A percentile compares a stretch with the other conserved stretches of the same genome.
Conservation (phyloP, 164 flowering plant species). For the Macadamia tetraphylla region DNA sequence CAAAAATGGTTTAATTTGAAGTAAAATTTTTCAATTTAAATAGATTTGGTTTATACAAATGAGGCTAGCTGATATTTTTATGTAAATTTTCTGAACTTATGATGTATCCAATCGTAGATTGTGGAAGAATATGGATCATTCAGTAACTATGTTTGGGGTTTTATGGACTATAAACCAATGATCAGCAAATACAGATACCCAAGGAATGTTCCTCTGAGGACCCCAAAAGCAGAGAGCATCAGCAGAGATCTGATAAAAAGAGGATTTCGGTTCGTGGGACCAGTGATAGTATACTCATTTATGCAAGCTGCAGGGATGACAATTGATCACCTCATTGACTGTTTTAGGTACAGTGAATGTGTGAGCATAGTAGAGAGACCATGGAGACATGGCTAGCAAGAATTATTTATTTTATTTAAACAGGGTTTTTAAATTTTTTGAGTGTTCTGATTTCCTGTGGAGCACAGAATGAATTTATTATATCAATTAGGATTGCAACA, state of each 20-base stretch:
- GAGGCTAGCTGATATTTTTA: too few species aligned
- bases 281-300: slow-evolving; percentile 75
- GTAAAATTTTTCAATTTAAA: too few species aligned
- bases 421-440: too few species aligned
- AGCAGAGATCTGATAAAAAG: slow-evolving; percentile 68
- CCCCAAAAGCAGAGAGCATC: slow-evolving; percentile 71
- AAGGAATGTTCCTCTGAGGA: slow-evolving; percentile 68
- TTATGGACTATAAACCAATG: slow-evolving; percentile 59
- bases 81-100: too few species aligned
- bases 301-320: slow-evolving; percentile 93
- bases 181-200: slow-evolving; percentile 62
- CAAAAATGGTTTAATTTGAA: too few species aligned
- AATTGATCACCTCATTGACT: slow-evolving; percentile 78
- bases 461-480: too few species aligned
- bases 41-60: too few species aligned
- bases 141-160: slow-evolving; percentile 73
- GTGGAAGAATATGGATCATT: slow-evolving; percentile 70
- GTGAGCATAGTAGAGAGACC: slow-evolving; percentile 53
- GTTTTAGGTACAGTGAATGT: slow-evolving; percentile 68
- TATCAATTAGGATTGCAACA: too few species aligned
- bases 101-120: slow-evolving; percentile 32
- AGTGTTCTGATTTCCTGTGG: too few species aligned
- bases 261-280: slow-evolving; percentile 82
- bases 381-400: slow-evolving; percentile 28
- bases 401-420: not conserved